Base-by-base conservation (phyloP, 805 yeast species). In the Scheffersomyces spartinae region DNA sequence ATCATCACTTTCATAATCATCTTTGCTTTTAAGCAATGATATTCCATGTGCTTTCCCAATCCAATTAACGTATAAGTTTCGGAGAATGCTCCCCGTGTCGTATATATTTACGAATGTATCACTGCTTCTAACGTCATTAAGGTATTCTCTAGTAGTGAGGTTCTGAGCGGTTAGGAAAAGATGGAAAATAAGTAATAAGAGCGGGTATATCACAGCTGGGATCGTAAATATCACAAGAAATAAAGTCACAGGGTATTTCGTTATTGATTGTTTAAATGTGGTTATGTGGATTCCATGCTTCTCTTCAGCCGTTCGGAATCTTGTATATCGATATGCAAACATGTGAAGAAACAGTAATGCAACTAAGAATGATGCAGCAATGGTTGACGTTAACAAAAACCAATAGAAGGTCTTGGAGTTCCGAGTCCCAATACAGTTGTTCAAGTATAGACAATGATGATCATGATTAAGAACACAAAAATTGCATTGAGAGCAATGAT, bases 131-230 rank as follows among this genome's bases (percentile, higher is more conserved):
- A 58, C 50, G 14, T 61, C 48, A 38, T 66, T 68, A 25, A 82
- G 51, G 40, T 65, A 81, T 37, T 82, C 94, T 33, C 85, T 60
- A 5, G 94, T 81, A 6, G 86, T 75, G 34, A 76, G 61, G 24
- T 74, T 75, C 6, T 68, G 61, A 1, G 68, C 41, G 0, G 72
- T 67, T 26, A 81, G 46, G 26, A 56, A 64, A 1, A 69, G 18
- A 39, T 82, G 94, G 35, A 64, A 66, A 0, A 49, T 21, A 11
- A 77, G 41, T 9, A 82, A 46, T 14, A 71, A 33, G 0, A 59
- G 23, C 2, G 91, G 86, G 38, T 78, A 80, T 3, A 62, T 34
- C n/a, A 68, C 17, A 2, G 55, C 51, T 2, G 75, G 15, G 2
- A 56, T 43, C 0, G 66, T 57, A 27, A 64, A 67, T 3, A 79